A percentile compares a stretch with the other conserved stretches of the same genome.
phyloP scores from a whole-genome alignment of 176 grass and related monocot species.

The Puccinellia tenuiflora region DNA sequence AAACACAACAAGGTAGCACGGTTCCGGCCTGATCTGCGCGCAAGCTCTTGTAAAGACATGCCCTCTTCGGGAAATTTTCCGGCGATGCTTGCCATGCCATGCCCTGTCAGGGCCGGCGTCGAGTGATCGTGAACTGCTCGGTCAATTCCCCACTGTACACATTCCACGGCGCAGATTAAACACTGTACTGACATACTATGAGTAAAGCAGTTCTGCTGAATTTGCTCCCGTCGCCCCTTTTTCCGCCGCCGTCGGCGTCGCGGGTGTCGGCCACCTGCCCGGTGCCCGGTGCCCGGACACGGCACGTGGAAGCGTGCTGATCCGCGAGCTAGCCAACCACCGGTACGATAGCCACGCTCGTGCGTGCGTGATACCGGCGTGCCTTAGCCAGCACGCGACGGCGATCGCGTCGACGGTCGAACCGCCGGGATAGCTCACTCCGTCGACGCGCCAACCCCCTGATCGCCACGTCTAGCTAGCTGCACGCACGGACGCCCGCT shows the following conservation, averaged over 20 bases:
- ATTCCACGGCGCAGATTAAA: neutral
- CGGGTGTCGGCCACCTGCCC: neutral
- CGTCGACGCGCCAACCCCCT: constrained; percentile 13
- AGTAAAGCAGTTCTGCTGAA: neutral
- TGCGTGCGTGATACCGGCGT: neutral
- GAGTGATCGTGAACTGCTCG: neutral
- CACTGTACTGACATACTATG: neutral
- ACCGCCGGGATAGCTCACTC: constrained; percentile 9
- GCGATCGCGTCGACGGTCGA: constrained; percentile 20
- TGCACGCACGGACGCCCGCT: neutral
- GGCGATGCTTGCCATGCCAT: neutral
- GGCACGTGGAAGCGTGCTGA: neutral
- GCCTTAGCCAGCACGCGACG: constrained; percentile 21
- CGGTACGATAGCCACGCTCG: neutral
- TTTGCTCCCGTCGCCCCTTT: neutral
- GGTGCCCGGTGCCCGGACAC: neutral
- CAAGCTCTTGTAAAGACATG: constrained; percentile 4
- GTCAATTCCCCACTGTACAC: neutral
- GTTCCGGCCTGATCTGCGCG: neutral
- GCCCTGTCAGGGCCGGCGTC: neutral
- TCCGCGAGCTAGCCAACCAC: neutral
- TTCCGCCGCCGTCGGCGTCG: neutral
- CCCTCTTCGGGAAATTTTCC: neutral
- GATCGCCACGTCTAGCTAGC: constrained; percentile 19
- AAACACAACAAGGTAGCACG: neutral